phyloP scores from a whole-genome alignment of 2,329 filamentous ascomycete species.

The Pseudogymnoascus sp. region DNA sequence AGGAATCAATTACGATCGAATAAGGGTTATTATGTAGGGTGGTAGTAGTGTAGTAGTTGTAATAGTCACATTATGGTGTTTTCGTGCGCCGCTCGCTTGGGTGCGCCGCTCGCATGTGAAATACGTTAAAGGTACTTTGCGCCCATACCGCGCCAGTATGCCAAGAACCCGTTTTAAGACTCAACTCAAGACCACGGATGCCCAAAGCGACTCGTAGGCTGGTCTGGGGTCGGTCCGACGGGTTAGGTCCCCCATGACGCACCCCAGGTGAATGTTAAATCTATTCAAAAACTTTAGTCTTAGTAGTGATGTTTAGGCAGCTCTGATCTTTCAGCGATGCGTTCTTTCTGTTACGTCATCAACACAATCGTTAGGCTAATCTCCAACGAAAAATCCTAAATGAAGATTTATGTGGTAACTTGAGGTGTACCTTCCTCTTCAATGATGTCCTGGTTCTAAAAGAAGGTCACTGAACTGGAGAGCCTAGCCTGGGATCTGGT shows the following conservation, averaged over 20 bases:
- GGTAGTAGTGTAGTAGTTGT: no score
- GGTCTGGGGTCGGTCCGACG: not conserved
- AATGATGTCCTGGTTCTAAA: not conserved
- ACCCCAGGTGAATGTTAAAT: not conserved
- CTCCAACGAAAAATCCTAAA: not conserved
- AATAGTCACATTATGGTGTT: no score
- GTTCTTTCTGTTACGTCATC: not conserved
- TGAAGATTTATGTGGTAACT: not conserved
- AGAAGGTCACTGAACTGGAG: not conserved
- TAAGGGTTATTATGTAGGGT: no score
- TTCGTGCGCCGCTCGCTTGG: no score
- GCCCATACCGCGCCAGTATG: not conserved
- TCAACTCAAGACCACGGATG: not conserved
- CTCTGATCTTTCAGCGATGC: not conserved
- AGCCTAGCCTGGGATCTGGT: not conserved
- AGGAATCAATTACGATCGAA: no score
- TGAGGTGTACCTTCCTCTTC: not conserved
- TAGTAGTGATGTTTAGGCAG: not conserved
- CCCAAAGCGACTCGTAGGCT: not conserved
- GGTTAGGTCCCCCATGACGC: not conserved
- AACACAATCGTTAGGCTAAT: not conserved
- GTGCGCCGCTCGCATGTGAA: no score
- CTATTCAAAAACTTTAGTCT: not conserved
- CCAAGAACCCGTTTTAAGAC: not conserved
- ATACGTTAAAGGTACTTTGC: not conserved